phyloP scores from a whole-genome alignment of 352 stramenopile genomes.

The Pythium angustatum region DNA sequence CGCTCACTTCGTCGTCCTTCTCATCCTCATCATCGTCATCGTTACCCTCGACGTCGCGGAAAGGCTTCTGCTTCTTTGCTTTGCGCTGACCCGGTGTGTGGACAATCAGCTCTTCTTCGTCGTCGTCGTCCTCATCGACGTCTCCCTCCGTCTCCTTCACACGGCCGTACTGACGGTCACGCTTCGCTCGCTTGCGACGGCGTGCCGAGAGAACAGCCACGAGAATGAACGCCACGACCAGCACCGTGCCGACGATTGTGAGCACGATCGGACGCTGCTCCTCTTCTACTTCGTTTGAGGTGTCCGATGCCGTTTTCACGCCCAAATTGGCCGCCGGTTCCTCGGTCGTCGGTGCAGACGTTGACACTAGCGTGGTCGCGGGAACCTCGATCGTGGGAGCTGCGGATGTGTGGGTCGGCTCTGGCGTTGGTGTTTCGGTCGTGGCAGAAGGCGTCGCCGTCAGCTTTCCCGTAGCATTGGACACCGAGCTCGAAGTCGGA shows the following conservation, averaged over 20 bases:
- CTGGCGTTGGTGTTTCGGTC: slow-evolving; percentile 13
- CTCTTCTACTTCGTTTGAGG: slow-evolving; percentile 22
- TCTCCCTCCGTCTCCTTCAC: slow-evolving; percentile 47
- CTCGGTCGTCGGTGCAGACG: neutral
- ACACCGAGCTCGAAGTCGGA: neutral
- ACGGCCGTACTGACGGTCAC: slow-evolving; percentile 59
- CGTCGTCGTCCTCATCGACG: slow-evolving; percentile 58
- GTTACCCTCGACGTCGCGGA: slow-evolving; percentile 34
- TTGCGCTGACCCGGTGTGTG: slow-evolving; percentile 25
- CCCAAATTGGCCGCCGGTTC: neutral
- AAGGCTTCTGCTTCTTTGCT: slow-evolving; percentile 36
- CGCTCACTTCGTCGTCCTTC: slow-evolving; percentile 57
- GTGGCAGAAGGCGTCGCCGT: slow-evolving; percentile 6
- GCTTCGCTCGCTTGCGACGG: slow-evolving; percentile 53
- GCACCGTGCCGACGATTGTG: slow-evolving; percentile 65
- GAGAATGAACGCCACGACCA: slow-evolving; percentile 73
- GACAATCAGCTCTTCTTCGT: slow-evolving; percentile 60
- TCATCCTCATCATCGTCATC: slow-evolving; percentile 29
- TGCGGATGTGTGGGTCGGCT: neutral
- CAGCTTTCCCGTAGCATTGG: neutral
- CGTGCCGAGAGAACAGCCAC: slow-evolving; percentile 64
- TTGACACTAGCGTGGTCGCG: neutral
- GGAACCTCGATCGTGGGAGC: neutral
- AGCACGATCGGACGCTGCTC: slow-evolving; percentile 74
- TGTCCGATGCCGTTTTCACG: slow-evolving; percentile 11